Evolutionary conservation across 495 filamentous ascomycete species (phyloP), one percentile per base, ranked within the genome.

Genomic region (Podospora fimiseda): DNA sequence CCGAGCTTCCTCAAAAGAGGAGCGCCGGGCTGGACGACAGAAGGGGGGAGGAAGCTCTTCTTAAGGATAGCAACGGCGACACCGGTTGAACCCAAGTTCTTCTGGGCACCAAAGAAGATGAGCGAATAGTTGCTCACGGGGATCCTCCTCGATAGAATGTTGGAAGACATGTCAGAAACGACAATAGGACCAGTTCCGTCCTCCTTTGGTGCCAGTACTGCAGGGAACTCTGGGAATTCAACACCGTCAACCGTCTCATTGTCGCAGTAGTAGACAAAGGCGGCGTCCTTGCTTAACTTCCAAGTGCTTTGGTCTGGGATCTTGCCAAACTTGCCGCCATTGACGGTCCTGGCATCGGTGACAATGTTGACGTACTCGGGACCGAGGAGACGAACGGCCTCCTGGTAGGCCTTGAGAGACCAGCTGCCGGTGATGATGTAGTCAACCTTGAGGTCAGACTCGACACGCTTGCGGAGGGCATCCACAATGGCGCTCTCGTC

Each of bases 171-270:
- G 65, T 96, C 91, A 15, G 85, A 88, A 21, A 89, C 81, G 9
- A 93, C 85, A 16, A 93, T 73, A 4, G 80, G 78, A 48, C 81
- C 78, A 43, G 77, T 71, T 14, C 77, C 79, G 43, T 81, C 78
- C 3, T 74, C 66, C 39, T 71, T 66, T 33, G 78, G 73, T 51
- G 80, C 81, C 19, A 89, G 74, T 24, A 69, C 65, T 47, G 77
- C 68, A 13, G 92, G 91, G 61, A 94, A 90, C 2, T 56, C 63
- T 13, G 86, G 89, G 61, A 91, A 96, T 64, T 97, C 92, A n/a
- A 96, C 89, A 44, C 93, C 92, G 68, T 96, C 91, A 5, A 92
- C 88, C 0, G 88, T 92, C 75, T 96, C 92, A 57, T 96, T 96
- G 67, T 93, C 89, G 69, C 92, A 96, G 61, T 82, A 89, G 70